phyloP scores from a whole-genome alignment of 805 yeast genomes.

The Blastobotrys muscicola region DNA sequence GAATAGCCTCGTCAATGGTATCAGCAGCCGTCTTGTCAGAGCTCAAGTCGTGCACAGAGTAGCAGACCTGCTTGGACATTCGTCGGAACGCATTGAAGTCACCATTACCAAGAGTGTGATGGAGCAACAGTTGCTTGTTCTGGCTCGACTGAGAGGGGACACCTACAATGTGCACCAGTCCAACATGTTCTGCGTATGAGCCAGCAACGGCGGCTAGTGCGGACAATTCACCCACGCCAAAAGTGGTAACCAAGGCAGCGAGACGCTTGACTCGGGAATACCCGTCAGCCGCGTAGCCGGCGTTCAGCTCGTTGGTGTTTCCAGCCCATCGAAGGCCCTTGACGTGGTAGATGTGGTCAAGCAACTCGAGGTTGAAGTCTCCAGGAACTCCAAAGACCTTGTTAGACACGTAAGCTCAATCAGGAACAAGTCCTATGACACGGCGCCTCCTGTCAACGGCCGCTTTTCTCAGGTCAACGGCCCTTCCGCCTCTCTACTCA shows the following conservation, averaged over 20 bases:
- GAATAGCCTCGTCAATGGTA: conserved; percentile 64
- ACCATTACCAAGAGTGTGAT: conserved; percentile 79
- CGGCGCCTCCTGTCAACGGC: no score
- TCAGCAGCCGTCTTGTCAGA: conserved; percentile 58
- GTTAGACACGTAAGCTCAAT: conserved; percentile 1
- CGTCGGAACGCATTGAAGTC: conserved; percentile 69
- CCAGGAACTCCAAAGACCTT: conserved; percentile 50
- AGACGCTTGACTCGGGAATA: conserved; percentile 74
- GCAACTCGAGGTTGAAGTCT: conserved; percentile 46
- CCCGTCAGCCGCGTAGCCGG: conserved; percentile 85
- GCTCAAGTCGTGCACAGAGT: conserved; percentile 53
- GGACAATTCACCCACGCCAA: conserved; percentile 84
- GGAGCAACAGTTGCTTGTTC: conserved; percentile 61
- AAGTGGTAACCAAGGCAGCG: conserved; percentile 69
- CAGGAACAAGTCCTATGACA: background rate
- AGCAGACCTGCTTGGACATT: conserved; percentile 67
- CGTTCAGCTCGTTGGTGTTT: conserved; percentile 82
- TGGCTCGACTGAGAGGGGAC: conserved; percentile 71
- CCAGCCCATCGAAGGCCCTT: conserved; percentile 76
- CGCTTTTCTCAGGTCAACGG: no score
- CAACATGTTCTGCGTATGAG: conserved; percentile 83
- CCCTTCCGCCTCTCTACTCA: no score
- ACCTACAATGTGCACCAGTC: conserved; percentile 76
- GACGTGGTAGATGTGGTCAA: conserved; percentile 56
- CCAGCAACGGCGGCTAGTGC: conserved; percentile 86